phyloP scores from a whole-genome alignment of 2,329 filamentous ascomycete species.

The Drechmeria coniospora region DNA sequence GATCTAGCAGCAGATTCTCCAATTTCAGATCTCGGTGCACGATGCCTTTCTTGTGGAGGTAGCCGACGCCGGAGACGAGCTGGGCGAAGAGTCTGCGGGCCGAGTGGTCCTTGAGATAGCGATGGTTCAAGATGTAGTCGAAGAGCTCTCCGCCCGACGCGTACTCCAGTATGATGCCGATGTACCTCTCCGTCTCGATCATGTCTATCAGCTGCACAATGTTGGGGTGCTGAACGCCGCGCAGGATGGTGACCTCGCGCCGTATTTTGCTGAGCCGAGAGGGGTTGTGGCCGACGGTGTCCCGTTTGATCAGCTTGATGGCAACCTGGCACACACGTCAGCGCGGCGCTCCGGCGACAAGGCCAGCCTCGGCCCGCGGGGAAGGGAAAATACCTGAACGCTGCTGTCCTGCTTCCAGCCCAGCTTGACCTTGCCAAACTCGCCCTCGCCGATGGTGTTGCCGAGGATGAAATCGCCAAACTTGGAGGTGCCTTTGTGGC shows the following conservation, averaged over 20 bases:
- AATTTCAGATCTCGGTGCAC: conserved; percentile 94
- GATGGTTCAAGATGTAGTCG: conserved; percentile 93
- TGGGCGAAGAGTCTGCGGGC: conserved; percentile 88
- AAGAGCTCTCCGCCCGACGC: conserved; percentile 95
- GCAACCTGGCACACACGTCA: conserved; percentile 48
- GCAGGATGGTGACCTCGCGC: conserved; percentile 85
- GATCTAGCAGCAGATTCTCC: conserved; percentile 86
- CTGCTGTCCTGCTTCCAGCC: conserved; percentile 95
- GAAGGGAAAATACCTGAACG: conserved; percentile 44
- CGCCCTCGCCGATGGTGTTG: conserved; percentile 90
- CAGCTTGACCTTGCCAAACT: conserved; percentile 97
- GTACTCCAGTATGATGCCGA: conserved; percentile 96
- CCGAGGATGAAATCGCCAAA: conserved; percentile 95
- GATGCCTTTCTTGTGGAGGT: conserved; percentile 96
- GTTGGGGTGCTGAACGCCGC: conserved; percentile 81
- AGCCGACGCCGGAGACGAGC: conserved; percentile 88
- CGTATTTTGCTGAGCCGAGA: conserved; percentile 90
- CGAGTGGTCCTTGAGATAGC: conserved; percentile 87
- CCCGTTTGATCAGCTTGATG: conserved; percentile 92
- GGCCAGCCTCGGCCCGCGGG: too few species aligned
- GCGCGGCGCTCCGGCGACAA: too few species aligned
- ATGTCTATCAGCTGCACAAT: conserved; percentile 96
- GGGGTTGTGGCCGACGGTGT: conserved; percentile 76
- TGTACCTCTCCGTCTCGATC: conserved; percentile 93
- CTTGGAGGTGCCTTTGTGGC: conserved; percentile 54